Percentiles rank a stretch among this genome's conserved stretches.
These are phyloP conservation scores for Chaetomium strumarium DNA, from an alignment of 2,329 filamentous ascomycete genomes.

Conservation along the genomic window DNA sequence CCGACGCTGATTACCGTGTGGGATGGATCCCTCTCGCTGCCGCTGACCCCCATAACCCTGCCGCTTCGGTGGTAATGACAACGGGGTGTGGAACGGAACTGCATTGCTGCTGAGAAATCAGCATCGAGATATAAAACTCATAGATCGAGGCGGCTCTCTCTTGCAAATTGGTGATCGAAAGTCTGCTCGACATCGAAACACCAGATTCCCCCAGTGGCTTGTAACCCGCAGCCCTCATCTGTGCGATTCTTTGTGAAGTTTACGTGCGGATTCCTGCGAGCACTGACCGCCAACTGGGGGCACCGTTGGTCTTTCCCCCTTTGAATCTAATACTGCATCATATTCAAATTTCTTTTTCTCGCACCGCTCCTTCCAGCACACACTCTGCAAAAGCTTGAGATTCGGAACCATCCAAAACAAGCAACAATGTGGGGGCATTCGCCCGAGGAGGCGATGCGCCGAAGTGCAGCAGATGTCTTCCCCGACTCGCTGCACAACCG, in stretches of 20 bases:
- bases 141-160: no score
- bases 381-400: not conserved
- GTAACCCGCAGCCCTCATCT: not conserved
- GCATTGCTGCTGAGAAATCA: slow-evolving; percentile 13
- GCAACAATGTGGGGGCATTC: slow-evolving; percentile 20
- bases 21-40: not conserved
- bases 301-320: not conserved
- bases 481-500: slow-evolving; percentile 21
- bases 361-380: not conserved
- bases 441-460: slow-evolving; percentile 20
- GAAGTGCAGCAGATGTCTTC: slow-evolving; percentile 13
- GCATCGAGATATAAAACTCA: not conserved
- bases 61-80: not conserved
- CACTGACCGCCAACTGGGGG: slow-evolving; percentile 5
- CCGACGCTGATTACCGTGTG: no score
- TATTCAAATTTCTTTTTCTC: not conserved
- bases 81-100: not conserved
- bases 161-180: no score
- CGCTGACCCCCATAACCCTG: not conserved
- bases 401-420: no score
- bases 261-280: not conserved
- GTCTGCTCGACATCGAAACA: no score
- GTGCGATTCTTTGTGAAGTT: not conserved
- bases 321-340: no score
- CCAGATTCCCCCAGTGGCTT: not conserved